These are phyloP conservation scores for Pythium angustatum DNA, from an alignment of 352 stramenopile species.

Conservation along the genomic window DNA sequence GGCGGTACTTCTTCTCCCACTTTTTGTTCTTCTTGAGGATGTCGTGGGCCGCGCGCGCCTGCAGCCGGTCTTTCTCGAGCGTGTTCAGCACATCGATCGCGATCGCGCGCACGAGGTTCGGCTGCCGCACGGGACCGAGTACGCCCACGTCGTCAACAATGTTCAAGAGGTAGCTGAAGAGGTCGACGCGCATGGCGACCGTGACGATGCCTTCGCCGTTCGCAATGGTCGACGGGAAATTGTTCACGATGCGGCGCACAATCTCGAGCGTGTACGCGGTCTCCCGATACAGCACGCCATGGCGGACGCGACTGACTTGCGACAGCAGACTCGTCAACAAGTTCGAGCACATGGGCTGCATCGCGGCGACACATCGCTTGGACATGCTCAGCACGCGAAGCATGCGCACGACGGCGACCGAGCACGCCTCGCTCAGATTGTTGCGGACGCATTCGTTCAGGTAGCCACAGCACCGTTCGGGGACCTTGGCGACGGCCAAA, in stretches of 20 bases:
- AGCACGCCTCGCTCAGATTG: slow-evolving; percentile 58
- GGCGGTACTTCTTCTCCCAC: slow-evolving; percentile 80
- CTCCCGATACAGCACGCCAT: slow-evolving; percentile 63
- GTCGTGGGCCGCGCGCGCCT: slow-evolving; percentile 69
- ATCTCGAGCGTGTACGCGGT: slow-evolving; percentile 71
- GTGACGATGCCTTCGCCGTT: slow-evolving; percentile 71
- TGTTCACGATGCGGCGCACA: slow-evolving; percentile 62
- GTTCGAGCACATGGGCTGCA: slow-evolving; percentile 59
- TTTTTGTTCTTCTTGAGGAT: slow-evolving; percentile 89
- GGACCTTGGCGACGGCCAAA: slow-evolving; percentile 54
- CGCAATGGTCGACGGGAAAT: slow-evolving; percentile 72
- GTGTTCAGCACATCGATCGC: slow-evolving; percentile 80
- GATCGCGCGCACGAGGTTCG: slow-evolving; percentile 59
- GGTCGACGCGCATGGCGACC: slow-evolving; percentile 58
- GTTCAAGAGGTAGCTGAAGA: slow-evolving; percentile 76
- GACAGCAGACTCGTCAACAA: slow-evolving; percentile 60
- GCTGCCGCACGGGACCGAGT: slow-evolving; percentile 62
- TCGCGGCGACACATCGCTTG: slow-evolving; percentile 47
- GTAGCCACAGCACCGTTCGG: slow-evolving; percentile 63
- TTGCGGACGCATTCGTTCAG: slow-evolving; percentile 70
- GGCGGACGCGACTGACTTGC: slow-evolving; percentile 46
- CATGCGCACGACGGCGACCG: slow-evolving; percentile 66
- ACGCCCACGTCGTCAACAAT: slow-evolving; percentile 65
- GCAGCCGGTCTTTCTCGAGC: slow-evolving; percentile 77
- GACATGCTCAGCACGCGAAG: slow-evolving; percentile 68